phyloP scores from a whole-genome alignment of 2,329 filamentous ascomycete species.

The Colletotrichum theobromicola region DNA sequence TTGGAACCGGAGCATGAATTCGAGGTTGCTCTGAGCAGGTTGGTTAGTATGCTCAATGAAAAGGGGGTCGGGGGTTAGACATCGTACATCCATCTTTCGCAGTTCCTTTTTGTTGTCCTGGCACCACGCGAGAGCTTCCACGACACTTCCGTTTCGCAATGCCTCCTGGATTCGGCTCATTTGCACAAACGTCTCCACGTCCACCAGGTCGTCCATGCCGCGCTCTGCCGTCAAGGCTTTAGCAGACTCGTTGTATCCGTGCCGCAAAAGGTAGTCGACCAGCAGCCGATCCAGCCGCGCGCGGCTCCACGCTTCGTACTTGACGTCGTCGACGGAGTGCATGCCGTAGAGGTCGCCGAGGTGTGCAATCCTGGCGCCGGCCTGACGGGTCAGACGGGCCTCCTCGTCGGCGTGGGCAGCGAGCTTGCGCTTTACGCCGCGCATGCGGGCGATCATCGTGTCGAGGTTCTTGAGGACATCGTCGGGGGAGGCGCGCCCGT shows the following conservation, averaged over 20 bases:
- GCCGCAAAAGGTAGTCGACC: slow-evolving; percentile 89
- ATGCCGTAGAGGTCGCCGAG: slow-evolving; percentile 82
- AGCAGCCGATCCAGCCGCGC: slow-evolving; percentile 81
- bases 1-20: slow-evolving; percentile 92
- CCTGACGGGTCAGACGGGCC: slow-evolving; percentile 74
- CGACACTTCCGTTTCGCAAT: slow-evolving; percentile 72
- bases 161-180: slow-evolving; percentile 81
- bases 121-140: slow-evolving; percentile 88
- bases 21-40: slow-evolving; percentile 71
- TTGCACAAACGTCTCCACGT: slow-evolving; percentile 85
- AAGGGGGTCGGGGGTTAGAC: neutral
- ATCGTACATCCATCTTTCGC: slow-evolving; percentile 79
- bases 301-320: slow-evolving; percentile 90
- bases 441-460: slow-evolving; percentile 83
- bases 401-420: slow-evolving; percentile 80
- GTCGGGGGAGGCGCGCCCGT: slow-evolving; percentile 64
- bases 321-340: slow-evolving; percentile 83
- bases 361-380: slow-evolving; percentile 79
- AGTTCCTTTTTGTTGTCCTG: slow-evolving; percentile 91
- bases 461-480: slow-evolving; percentile 84
- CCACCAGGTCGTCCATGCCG: slow-evolving; percentile 80
- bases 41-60: neutral
- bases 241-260: slow-evolving; percentile 82
- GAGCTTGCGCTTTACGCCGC: slow-evolving; percentile 88
- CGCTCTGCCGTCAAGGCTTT: slow-evolving; percentile 76